Base-by-base conservation (phyloP, 2,329 filamentous ascomycete species). In the Ophidiomyces ophidiicola region DNA sequence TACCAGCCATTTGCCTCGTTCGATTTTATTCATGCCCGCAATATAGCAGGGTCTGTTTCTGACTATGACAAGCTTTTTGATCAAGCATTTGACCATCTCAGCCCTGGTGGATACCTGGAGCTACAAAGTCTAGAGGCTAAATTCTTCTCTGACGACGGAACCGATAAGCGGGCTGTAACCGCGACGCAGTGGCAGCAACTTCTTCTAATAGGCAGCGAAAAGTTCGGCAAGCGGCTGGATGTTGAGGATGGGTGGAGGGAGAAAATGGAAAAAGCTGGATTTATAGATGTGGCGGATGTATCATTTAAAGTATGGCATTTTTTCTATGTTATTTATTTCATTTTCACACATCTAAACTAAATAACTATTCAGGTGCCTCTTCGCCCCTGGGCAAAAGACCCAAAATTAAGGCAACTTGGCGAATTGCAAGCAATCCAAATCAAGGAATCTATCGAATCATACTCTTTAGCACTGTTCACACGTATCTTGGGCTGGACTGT, bases 361-460 rank as follows among this genome's bases (percentile, higher is more conserved):
- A n/a, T n/a, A n/a, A n/a, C n/a, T n/a, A n/a, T n/a, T n/a, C 39
- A 54, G 46, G 66, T 68, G 57, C 70, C 70, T 0, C 55, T 58
- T 3, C 67, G 65, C 44, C 47, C 55, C 3, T 52, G 50, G 50
- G 42, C 47, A 4, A 32, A 37, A 32, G 44, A 50, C 35, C 40
- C 30, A 5, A 32, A 40, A 2, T 24, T 46, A 8, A 49, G 46
- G 30, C 36, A 46, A 26, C 34, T 52, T 10, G 48, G 48, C n/a
- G 36, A 35, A 15, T 43, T 44, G 25, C 43, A 50, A 38, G 41
- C 42, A 21, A 39, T 49, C 19, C 44, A 46, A 31, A 42, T 53
- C 41, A 41, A 47, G 7, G 50, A 53, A 21, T 47, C 44, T 6
- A 31, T 55, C 17, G 47, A 53, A 35, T 48, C 50, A 10, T 48